Conservation (phyloP, 73 alveolate species). For the Symbiodinium pilosum region DNA sequence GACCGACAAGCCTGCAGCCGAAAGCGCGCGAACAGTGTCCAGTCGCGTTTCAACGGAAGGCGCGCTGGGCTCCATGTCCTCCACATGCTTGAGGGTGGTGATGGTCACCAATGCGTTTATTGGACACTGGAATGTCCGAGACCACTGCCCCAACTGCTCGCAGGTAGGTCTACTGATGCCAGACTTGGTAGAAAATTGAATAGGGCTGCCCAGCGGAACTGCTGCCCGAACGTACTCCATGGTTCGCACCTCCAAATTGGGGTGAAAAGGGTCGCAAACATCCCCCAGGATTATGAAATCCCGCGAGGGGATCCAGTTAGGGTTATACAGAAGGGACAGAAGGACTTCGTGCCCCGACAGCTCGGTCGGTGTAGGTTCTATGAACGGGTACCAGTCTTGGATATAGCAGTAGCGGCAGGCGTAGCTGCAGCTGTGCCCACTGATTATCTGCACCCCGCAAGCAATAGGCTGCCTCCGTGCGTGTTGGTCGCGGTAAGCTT, state of each 20-base stretch:
- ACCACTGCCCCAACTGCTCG: slow-evolving; percentile 22
- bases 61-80: slow-evolving; percentile 7
- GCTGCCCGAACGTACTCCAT: slow-evolving; percentile 26
- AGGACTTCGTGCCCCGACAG: background rate
- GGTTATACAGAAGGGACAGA: background rate
- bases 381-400: background rate
- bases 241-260: slow-evolving; percentile 21
- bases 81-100: slow-evolving; percentile 13
- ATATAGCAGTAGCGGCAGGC: slow-evolving; percentile 12
- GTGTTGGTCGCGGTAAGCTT: background rate
- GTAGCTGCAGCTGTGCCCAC: slow-evolving; percentile 32
- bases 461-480: background rate
- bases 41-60: background rate
- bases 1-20: background rate
- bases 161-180: background rate
- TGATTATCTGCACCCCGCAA: background rate
- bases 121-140: background rate
- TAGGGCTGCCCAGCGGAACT: slow-evolving; percentile 6
- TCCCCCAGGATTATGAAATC: slow-evolving; percentile 22
- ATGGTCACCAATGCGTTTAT: slow-evolving; percentile 2
- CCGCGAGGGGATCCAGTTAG: slow-evolving; percentile 34
- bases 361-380: background rate
- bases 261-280: slow-evolving; percentile 42
- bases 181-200: slow-evolving; percentile 8
- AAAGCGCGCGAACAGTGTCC: slow-evolving; percentile 7